These are phyloP conservation scores for Kodamaea alishanica DNA, from an alignment of 1,139 yeast genomes.

Conservation along the genomic window DNA sequence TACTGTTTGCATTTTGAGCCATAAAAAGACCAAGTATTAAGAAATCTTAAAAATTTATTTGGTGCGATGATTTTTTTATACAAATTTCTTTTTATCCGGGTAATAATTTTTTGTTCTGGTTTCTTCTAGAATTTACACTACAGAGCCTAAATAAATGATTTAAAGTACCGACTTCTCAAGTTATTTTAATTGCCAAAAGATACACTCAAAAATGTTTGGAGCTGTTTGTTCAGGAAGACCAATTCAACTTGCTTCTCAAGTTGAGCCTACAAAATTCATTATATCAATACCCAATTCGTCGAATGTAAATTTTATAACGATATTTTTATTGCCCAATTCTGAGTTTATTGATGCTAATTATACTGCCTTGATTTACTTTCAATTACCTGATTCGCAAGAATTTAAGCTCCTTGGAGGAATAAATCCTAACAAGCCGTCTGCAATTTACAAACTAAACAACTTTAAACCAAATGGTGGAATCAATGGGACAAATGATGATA, in stretches of 20 bases:
- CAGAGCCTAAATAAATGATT: no score
- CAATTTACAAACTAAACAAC: conserved; percentile 77
- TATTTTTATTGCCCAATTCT: conserved; percentile 71
- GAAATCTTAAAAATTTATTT: no score
- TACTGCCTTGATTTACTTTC: conserved; percentile 86
- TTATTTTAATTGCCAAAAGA: no score
- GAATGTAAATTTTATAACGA: conserved; percentile 65
- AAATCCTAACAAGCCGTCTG: conserved; percentile 76
- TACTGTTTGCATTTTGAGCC: neutral
- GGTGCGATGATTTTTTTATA: no score
- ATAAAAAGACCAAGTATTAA: no score
- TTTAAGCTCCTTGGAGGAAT: conserved; percentile 79
- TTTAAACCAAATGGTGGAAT: conserved; percentile 28
- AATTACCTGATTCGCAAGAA: conserved; percentile 64
- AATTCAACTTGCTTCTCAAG: conserved; percentile 54
- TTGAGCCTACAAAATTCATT: conserved; percentile 63
- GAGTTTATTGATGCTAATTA: conserved; percentile 59
- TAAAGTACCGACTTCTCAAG: no score
- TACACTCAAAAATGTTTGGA: conserved; percentile 40
- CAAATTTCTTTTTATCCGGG: no score
- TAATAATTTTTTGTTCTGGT: no score
- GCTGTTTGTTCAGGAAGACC: conserved; percentile 59
- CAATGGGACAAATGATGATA: conserved; percentile 32
- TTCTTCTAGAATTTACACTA: no score
- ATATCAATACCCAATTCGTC: conserved; percentile 59